Evolutionary conservation across 2,329 filamentous ascomycete genomes (phyloP).

Genomic region (Aspergillus clavatus): DNA sequence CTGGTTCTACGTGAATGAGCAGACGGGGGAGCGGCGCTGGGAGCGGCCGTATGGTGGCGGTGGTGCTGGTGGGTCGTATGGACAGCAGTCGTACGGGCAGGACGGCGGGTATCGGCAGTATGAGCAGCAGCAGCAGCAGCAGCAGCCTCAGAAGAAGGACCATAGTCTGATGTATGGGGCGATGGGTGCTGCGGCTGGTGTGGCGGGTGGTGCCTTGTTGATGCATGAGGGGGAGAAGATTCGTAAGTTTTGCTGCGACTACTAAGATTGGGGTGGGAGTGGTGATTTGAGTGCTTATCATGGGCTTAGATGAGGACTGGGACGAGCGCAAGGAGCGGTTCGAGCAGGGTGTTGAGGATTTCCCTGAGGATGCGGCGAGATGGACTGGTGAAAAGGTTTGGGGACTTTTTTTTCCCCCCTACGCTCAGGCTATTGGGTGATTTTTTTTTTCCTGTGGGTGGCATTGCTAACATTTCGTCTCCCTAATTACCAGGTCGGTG

Average conservation of each 20-base stretch:
- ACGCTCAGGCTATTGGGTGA: too few relatives aligned
- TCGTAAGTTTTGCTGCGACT: constrained; percentile 31
- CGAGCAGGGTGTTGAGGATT: constrained; percentile 36
- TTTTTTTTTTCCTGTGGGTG: too few relatives aligned
- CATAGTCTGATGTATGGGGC: constrained; percentile 35
- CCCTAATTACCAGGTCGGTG: constrained; percentile 27
- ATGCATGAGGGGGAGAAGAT: constrained; percentile 45
- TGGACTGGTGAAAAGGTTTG: constrained; percentile 41
- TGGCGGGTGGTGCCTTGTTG: constrained; percentile 42
- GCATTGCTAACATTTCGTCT: too few relatives aligned
- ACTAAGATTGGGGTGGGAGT: constrained; percentile 4
- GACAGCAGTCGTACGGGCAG: constrained; percentile 12
- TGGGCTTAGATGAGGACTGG: constrained; percentile 30
- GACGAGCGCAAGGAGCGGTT: constrained; percentile 29
- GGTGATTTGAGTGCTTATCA: not conserved
- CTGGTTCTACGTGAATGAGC: constrained; percentile 45
- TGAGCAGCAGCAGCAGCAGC: constrained; percentile 14
- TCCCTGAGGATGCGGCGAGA: constrained; percentile 41
- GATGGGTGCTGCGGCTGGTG: constrained; percentile 38
- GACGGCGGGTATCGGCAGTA: constrained; percentile 4
- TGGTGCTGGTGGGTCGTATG: not conserved
- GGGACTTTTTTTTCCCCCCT: too few relatives aligned
- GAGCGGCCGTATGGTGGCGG: constrained; percentile 28
- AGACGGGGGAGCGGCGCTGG: constrained; percentile 43
- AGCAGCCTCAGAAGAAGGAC: constrained; percentile 20